Evolutionary conservation across 1,284 basidiomycete genomes (phyloP).

Genomic region (Phellopilus nigrolimitatus): DNA sequence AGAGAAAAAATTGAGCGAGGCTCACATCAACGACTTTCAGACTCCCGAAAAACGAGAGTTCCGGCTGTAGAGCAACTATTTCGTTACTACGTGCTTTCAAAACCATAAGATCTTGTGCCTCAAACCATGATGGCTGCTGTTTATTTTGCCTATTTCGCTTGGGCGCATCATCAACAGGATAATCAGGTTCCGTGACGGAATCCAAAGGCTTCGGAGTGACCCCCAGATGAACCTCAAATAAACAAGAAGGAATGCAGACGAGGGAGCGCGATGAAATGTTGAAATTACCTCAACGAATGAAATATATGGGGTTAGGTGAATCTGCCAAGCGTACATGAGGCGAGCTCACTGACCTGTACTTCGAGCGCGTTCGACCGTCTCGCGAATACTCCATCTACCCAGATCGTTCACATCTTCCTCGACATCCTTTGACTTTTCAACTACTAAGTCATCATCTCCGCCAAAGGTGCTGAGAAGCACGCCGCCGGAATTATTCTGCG

Average conservation of each 20-base stretch:
- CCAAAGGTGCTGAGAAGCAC: conserved; percentile 29
- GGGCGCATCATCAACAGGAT: conserved; percentile 35
- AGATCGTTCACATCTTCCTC: conserved; percentile 52
- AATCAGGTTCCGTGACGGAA: conserved; percentile 56
- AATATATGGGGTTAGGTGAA: conserved; percentile 12
- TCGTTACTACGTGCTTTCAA: conserved; percentile 76
- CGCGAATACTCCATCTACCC: conserved; percentile 63
- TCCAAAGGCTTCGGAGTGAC: conserved; percentile 61
- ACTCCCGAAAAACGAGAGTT: conserved; percentile 76
- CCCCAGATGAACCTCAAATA: conserved; percentile 76
- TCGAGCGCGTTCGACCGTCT: conserved; percentile 70
- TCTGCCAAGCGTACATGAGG: not conserved
- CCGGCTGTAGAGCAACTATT: conserved; percentile 70
- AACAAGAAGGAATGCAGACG: conserved; percentile 63
- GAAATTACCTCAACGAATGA: conserved; percentile 47
- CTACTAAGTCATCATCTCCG: conserved; percentile 41
- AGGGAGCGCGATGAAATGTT: conserved; percentile 69
- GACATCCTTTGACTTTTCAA: conserved; percentile 26
- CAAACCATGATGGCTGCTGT: conserved; percentile 63
- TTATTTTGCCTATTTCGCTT: conserved; percentile 30
- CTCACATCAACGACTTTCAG: conserved; percentile 71
- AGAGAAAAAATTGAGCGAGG: conserved; percentile 17
- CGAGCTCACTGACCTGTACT: conserved; percentile 56
- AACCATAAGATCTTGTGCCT: conserved; percentile 68
- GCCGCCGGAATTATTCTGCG: conserved; percentile 22